Percentiles rank a stretch among this genome's conserved stretches.
These are phyloP conservation scores for Epicoccum nigrum DNA, from an alignment of 2,329 filamentous ascomycete species.

Conservation along the genomic window DNA sequence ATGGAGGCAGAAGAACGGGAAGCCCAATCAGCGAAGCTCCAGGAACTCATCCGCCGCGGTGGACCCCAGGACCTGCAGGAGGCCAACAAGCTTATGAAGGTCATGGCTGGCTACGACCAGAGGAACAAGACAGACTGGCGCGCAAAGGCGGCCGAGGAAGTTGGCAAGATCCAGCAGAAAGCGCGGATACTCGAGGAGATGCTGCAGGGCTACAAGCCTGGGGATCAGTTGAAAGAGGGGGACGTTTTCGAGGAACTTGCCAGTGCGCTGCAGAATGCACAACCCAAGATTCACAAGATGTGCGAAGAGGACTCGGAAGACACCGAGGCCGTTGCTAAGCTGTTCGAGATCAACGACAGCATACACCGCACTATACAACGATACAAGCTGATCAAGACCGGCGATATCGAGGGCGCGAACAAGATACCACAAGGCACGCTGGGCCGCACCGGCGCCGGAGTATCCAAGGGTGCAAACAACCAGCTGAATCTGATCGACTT, in stretches of 20 bases:
- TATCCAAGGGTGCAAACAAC: constrained; percentile 70
- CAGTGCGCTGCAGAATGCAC: constrained; percentile 85
- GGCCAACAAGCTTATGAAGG: constrained; percentile 96
- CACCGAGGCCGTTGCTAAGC: constrained; percentile 90
- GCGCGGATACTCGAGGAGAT: constrained; percentile 91
- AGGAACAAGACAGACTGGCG: constrained; percentile 96
- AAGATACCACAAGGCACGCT: constrained; percentile 83
- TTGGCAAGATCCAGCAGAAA: constrained; percentile 94
- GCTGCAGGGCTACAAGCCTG: constrained; percentile 79
- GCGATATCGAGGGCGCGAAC: constrained; percentile 81
- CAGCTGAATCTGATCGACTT: constrained; percentile 96
- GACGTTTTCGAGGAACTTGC: constrained; percentile 84
- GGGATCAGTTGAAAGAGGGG: constrained; percentile 75
- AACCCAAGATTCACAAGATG: constrained; percentile 99
- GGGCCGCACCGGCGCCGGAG: constrained; percentile 67
- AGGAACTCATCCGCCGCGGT: constrained; percentile 92
- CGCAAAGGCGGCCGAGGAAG: constrained; percentile 95
- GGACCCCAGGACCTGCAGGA: constrained; percentile 93
- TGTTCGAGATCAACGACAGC: constrained; percentile 97
- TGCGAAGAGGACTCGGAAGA: constrained; percentile 98
- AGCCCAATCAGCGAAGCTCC: constrained; percentile 96
- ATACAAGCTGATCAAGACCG: constrained; percentile 95
- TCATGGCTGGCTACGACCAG: constrained; percentile 98
- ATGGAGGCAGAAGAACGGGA: constrained; percentile 98
- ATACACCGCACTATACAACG: constrained; percentile 96